Evolutionary conservation across 2,329 filamentous ascomycete genomes (phyloP).

Genomic region (Hymenoscyphus occultus): DNA sequence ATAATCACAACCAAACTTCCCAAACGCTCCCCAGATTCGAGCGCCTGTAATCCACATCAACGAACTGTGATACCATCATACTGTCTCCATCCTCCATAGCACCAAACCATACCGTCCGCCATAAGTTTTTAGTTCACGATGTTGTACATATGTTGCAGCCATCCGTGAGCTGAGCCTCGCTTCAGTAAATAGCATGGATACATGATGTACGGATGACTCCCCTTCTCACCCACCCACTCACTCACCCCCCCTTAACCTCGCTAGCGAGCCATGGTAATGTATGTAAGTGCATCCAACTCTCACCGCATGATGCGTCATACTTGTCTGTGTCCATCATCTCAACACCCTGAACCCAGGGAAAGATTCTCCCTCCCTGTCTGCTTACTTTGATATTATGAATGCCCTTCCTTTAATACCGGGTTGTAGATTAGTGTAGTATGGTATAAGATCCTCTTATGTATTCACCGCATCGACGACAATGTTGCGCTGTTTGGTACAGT

Average conservation of each 20-base stretch:
- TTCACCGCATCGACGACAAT: too few species aligned
- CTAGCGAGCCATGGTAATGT: background rate
- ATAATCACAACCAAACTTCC: too few species aligned
- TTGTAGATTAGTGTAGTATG: too few species aligned
- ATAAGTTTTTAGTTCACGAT: background rate
- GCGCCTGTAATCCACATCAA: too few species aligned
- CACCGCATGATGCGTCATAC: slow-evolving; percentile 3
- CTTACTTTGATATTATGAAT: background rate
- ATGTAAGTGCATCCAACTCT: background rate
- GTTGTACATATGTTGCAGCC: background rate
- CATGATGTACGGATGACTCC: slow-evolving; percentile 3
- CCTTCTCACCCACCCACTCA: background rate
- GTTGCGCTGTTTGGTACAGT: too few species aligned
- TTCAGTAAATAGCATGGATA: background rate
- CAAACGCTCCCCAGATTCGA: too few species aligned
- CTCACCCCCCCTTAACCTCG: background rate
- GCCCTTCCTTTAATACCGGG: too few species aligned
- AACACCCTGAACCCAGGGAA: too few species aligned
- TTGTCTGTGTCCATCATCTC: background rate
- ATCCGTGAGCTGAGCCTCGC: background rate
- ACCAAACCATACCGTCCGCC: background rate
- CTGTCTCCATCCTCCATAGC: background rate
- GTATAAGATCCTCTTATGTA: too few species aligned
- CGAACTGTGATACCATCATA: background rate
- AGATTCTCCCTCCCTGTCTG: background rate